Evolutionary conservation across 257 asterid species (phyloP).

Genomic region (Nicotiana sylvestris): DNA sequence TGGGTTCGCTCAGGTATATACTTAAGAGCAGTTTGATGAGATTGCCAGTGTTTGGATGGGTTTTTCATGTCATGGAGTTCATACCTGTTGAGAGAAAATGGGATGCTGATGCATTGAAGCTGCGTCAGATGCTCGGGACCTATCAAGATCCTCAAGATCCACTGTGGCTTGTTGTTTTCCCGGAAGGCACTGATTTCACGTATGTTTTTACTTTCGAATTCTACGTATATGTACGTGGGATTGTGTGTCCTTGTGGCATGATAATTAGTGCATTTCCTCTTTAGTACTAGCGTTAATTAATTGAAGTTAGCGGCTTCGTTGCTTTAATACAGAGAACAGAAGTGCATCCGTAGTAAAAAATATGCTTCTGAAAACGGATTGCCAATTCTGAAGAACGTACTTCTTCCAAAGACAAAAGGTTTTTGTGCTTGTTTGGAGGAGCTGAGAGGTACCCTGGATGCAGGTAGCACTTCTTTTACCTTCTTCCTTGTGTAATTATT

Average conservation of each 20-base stretch:
- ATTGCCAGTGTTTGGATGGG: slow-evolving; percentile 87
- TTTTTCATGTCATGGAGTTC: slow-evolving; percentile 78
- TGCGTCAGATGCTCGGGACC: slow-evolving; percentile 48
- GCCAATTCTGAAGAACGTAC: slow-evolving; percentile 72
- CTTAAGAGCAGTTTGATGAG: slow-evolving; percentile 89
- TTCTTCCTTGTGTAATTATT: not conserved
- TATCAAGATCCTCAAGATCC: slow-evolving; percentile 60
- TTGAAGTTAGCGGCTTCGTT: slow-evolving; percentile 1
- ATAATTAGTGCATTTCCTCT: not conserved
- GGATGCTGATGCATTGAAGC: slow-evolving; percentile 63
- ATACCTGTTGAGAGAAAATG: slow-evolving; percentile 86
- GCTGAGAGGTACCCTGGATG: slow-evolving; percentile 69
- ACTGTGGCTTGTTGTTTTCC: slow-evolving; percentile 91
- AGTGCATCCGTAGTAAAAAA: slow-evolving; percentile 67
- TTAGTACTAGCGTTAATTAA: not conserved
- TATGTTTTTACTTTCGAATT: slow-evolving; percentile 21
- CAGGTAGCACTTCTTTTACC: slow-evolving; percentile 47
- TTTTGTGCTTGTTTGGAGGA: slow-evolving; percentile 66
- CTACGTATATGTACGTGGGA: not conserved
- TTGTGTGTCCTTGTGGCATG: not conserved
- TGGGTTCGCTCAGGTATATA: slow-evolving; percentile 65
- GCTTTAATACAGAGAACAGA: slow-evolving; percentile 62
- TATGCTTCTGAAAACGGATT: slow-evolving; percentile 76
- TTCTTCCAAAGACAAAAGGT: slow-evolving; percentile 85
- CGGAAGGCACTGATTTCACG: slow-evolving; percentile 98